phyloP scores from a whole-genome alignment of 768 basidiomycete genomes.

The Crassisporium funariophilum region DNA sequence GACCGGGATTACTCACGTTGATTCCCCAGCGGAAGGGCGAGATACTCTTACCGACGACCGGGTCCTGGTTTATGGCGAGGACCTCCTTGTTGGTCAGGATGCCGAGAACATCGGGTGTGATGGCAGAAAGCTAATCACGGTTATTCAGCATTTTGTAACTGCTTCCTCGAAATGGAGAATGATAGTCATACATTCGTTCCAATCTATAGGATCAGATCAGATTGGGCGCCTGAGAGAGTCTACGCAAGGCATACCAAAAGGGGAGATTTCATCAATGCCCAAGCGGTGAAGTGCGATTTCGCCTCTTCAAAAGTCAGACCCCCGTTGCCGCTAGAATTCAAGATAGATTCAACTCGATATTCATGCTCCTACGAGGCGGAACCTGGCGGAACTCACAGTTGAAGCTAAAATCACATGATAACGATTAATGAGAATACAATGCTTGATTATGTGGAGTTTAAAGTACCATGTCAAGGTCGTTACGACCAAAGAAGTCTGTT shows the following conservation, averaged over 20 bases:
- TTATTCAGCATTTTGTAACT: not conserved
- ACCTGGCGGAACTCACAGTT: constrained; percentile 59
- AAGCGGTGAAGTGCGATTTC: constrained; percentile 73
- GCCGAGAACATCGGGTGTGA: constrained; percentile 50
- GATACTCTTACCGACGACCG: constrained; percentile 58
- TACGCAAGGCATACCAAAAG: constrained; percentile 40
- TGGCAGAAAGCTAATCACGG: constrained; percentile 45
- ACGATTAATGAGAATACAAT: not conserved
- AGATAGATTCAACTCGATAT: not conserved
- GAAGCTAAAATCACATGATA: constrained; percentile 37
- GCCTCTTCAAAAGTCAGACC: constrained; percentile 60
- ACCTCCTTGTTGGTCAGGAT: constrained; percentile 67
- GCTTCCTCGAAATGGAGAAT: not conserved
- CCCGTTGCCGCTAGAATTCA: constrained; percentile 57
- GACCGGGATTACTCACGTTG: constrained; percentile 44
- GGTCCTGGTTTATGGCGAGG: constrained; percentile 70
- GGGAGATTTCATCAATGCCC: constrained; percentile 70
- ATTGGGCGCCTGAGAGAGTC: not conserved
- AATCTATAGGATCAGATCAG: constrained; percentile 32
- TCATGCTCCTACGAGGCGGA: not conserved
- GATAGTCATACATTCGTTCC: constrained; percentile 56
- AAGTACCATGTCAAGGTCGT: constrained; percentile 68
- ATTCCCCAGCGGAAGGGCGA: constrained; percentile 73
- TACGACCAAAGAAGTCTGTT: constrained; percentile 65
- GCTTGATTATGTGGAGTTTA: too few relatives aligned